These are phyloP conservation scores for Cornus suecica DNA, from an alignment of 148 eudicot species.

Conservation along the genomic window DNA sequence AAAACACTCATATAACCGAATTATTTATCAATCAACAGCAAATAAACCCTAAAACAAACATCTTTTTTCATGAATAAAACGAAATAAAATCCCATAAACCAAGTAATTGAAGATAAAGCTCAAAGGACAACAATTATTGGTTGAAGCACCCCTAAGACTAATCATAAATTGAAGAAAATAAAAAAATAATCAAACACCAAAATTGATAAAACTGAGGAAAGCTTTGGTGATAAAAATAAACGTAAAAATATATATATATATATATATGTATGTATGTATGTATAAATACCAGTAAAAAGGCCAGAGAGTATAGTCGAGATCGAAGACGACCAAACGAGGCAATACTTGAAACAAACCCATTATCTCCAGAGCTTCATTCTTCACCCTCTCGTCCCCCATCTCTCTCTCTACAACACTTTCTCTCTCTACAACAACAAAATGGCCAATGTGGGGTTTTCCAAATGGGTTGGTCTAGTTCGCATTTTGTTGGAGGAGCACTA, in stretches of 20 bases:
- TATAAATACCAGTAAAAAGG: constrained; percentile 59
- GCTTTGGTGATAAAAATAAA: neutral
- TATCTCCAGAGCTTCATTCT: constrained; percentile 48
- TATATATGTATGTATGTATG: too few species aligned
- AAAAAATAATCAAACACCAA: too few species aligned
- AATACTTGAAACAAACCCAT: constrained; percentile 47
- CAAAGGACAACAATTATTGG: neutral
- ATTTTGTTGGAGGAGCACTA: too few species aligned
- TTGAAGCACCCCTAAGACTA: neutral
- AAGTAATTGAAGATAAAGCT: neutral
- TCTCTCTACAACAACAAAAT: neutral
- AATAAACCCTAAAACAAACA: neutral
- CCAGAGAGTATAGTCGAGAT: constrained; percentile 79
- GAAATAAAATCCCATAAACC: neutral
- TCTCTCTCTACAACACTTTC: constrained; percentile 10
- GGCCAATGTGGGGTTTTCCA: too few species aligned
- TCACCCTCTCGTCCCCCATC: constrained; percentile 60
- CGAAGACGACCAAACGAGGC: constrained; percentile 70
- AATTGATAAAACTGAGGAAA: neutral
- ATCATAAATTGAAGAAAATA: neutral
- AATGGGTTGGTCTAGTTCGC: neutral
- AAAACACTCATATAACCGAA: too few species aligned
- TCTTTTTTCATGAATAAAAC: too few species aligned
- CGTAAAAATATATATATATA: too few species aligned
- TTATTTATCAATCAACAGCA: neutral